These are phyloP conservation scores for Cudoniella acicularis DNA, from an alignment of 495 filamentous ascomycete genomes.

Conservation along the genomic window DNA sequence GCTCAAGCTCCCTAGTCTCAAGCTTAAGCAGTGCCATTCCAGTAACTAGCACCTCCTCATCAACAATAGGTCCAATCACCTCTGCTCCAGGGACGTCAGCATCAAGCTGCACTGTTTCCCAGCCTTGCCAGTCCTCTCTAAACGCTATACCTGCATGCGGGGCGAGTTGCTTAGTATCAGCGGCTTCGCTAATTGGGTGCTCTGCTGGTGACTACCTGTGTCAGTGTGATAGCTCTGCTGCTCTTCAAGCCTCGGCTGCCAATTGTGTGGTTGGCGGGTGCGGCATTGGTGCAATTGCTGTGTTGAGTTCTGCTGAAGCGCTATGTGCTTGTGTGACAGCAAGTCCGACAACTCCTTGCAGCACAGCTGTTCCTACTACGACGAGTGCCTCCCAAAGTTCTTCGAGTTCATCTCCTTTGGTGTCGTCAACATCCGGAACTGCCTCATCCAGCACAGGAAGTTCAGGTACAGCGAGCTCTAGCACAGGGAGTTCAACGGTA, in stretches of 20 bases:
- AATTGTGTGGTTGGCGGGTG: conserved; percentile 2
- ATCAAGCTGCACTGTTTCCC: neutral
- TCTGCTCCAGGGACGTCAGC: neutral
- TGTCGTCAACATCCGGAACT: too few species aligned
- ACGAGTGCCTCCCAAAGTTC: neutral
- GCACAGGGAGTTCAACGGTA: neutral
- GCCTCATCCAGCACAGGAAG: neutral
- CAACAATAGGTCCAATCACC: neutral
- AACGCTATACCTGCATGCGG: neutral
- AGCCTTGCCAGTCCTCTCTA: neutral
- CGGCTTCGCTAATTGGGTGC: conserved; percentile 5
- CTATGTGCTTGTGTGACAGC: conserved; percentile 12
- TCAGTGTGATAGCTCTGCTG: conserved; percentile 7
- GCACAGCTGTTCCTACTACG: neutral
- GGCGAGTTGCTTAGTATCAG: conserved; percentile 3
- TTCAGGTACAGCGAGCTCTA: neutral
- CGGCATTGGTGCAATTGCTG: neutral
- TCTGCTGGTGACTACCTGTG: neutral
- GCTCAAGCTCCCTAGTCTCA: neutral
- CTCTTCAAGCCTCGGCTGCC: conserved; percentile 1
- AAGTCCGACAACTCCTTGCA: conserved; percentile 7
- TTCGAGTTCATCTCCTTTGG: neutral
- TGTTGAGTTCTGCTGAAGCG: conserved; percentile 2
- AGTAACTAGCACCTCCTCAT: neutral
- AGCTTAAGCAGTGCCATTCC: neutral